Evolutionary conservation across 2,329 filamentous ascomycete genomes (phyloP), one percentile per base, ranked within the genome.

Genomic region (Madurella mycetomatis): DNA sequence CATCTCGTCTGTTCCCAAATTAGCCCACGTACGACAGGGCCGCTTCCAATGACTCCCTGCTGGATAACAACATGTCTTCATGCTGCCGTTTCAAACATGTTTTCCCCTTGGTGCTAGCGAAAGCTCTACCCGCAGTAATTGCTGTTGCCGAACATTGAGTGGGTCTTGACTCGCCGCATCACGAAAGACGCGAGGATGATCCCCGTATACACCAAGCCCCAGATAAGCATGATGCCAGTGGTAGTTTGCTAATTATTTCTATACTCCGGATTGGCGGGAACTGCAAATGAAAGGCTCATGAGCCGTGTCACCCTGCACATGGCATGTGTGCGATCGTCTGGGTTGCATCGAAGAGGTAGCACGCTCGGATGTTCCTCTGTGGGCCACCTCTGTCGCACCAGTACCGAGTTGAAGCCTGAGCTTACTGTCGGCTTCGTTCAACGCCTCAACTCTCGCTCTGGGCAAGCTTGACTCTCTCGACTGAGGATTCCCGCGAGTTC

Each of bases 1-100:
- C 39, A 43, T 16, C 34, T 16, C 39, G 5, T 30, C 16, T 57
- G 49, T 59, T 63, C 58, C 61, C 47, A 51, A 63, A 56, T 63
- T 62, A 63, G 61, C 32, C 34, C 12, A 56, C 41, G 51, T 54
- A 51, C 49, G 46, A 53, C 54, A 42, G 31, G 42, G 18, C 34
- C 17, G 30, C 30, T 15, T 52, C 45, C 34, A 57, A 30, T 45
- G 46, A 45, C 18, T 19, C 25, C 42, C 40, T 46, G 19, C 16
- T 25, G 34, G 34, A 11, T 30, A 15, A 37, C 34, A 37, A 25
- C 46, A 53, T 17, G 32, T 19, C 39, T 39, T 42, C 25, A 25
- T 25, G 25, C 25, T 25, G 25, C 25, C 7, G n/a, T 25, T 25
- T 7, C 25, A 3, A 7, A 25, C 25, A 7, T 25, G 4, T 25